Evolutionary conservation across 2,329 filamentous ascomycete genomes (phyloP), one percentile per base, ranked within the genome.

Genomic region (Stemphylium lycopersici): DNA sequence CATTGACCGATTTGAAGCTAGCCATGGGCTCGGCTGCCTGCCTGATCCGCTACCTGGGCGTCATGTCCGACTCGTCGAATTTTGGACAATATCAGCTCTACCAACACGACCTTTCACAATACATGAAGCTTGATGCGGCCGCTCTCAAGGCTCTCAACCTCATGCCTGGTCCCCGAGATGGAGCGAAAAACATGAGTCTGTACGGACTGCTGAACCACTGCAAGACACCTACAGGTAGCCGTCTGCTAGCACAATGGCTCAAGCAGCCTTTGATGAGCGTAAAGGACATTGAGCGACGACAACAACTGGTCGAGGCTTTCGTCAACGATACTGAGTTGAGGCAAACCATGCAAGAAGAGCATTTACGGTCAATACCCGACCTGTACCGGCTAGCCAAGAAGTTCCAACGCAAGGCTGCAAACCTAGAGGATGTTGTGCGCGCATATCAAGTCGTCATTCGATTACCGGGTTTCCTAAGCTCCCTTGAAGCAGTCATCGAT

Each of bases 81-180:
- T 98, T 97, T 74, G 95, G 96, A 3, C 93, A 99, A 71, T 99
- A 96, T 71, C 91, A 93, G 74, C 84, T 99, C 13, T 99, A 98
- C 71, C 95, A 99, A 76, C 95, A 99, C 75, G 95, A 99, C 71
- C 79, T 99, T 39, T 89, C 93, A 2, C 93, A 99, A 68, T 99
- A 91, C 74, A 99, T 99, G 95, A 99, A 97, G 77, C 83, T 99
- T 4, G 95, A 99, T 76, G 92, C 96, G 0, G 91, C 95, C 1
- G 95, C 95, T 0, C 80, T 99, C 38, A 93, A 96, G 69, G 95
- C 95, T 0, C 83, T 99, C 48, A 99, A 99, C 68, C 83, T 99
- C 33, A 98, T 99, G 93, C 96, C 95, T 4, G 93, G 95, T 4
- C 91, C 91, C 0, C 87, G 92, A 61, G 95, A 99, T 70, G 95